Conservation (phyloP, 176 grass and related monocot genomes). For the Elymus sibiricus region DNA sequence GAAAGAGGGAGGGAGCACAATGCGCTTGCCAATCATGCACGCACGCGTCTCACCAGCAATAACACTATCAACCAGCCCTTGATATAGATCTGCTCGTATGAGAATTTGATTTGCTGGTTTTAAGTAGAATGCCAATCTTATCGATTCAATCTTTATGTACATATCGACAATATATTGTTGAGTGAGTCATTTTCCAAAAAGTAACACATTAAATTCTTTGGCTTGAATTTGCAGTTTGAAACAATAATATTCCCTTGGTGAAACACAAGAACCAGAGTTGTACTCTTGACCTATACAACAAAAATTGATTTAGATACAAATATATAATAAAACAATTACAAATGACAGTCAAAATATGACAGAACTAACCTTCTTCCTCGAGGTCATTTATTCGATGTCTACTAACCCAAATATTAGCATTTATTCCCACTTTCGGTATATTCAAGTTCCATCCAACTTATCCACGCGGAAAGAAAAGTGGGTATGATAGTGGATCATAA, state of each 20-base stretch:
- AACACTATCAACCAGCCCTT: neutral
- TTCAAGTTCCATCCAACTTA: neutral
- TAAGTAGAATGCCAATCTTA: too few relatives aligned
- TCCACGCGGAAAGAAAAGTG: neutral
- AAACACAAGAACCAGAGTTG: neutral
- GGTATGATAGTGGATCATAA: neutral
- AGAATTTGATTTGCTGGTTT: neutral
- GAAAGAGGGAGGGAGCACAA: neutral
- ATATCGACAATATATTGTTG: neutral
- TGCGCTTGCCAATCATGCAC: neutral
- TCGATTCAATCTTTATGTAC: neutral
- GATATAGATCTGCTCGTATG: neutral
- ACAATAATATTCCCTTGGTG: neutral
- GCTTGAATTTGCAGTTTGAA: neutral
- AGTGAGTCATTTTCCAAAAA: neutral
- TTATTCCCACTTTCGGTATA: too few relatives aligned
- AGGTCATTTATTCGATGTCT: too few relatives aligned
- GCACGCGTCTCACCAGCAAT: neutral
- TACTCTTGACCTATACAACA: too few relatives aligned
- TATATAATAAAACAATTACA: too few relatives aligned
- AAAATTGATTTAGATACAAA: too few relatives aligned
- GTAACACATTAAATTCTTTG: neutral
- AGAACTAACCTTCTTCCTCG: too few relatives aligned
- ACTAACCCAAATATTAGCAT: too few relatives aligned
- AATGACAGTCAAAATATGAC: too few relatives aligned